Conservation (phyloP, 2,329 filamentous ascomycete species). For the Aspergillus sclerotialis region DNA sequence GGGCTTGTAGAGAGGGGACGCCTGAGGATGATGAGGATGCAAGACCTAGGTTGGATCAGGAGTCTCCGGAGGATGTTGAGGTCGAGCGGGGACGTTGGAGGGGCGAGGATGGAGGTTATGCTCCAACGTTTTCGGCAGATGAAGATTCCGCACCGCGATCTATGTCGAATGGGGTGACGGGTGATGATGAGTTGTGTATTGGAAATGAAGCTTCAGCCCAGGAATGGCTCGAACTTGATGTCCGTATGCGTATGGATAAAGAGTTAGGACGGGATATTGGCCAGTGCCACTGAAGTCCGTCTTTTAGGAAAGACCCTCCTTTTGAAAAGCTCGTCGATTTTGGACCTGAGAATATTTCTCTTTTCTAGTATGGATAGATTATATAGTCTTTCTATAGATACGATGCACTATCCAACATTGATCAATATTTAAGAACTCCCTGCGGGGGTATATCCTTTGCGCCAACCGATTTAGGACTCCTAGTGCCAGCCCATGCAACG, state of each 20-base stretch:
- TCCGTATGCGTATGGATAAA: conserved; percentile 11
- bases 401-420: background rate
- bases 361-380: too few relatives aligned
- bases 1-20: conserved; percentile 46
- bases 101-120: background rate
- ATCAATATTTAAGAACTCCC: too few relatives aligned
- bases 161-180: conserved; percentile 1
- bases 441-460: background rate
- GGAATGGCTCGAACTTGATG: conserved; percentile 18
- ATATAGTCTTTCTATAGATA: background rate
- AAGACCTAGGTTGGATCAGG: conserved; percentile 5
- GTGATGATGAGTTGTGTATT: background rate
- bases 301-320: too few relatives aligned
- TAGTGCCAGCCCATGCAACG: background rate
- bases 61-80: background rate
- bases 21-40: conserved; percentile 44
- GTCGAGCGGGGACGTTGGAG: background rate
- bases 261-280: conserved; percentile 11
- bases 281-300: background rate
- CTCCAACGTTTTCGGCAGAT: background rate
- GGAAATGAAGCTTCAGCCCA: conserved; percentile 5
- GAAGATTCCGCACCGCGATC: background rate
- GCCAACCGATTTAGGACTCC: background rate
- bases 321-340: too few relatives aligned
- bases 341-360: too few relatives aligned